Conservation (phyloP, 139 green algal species). For the Cymbomonas tetramitiformis region DNA sequence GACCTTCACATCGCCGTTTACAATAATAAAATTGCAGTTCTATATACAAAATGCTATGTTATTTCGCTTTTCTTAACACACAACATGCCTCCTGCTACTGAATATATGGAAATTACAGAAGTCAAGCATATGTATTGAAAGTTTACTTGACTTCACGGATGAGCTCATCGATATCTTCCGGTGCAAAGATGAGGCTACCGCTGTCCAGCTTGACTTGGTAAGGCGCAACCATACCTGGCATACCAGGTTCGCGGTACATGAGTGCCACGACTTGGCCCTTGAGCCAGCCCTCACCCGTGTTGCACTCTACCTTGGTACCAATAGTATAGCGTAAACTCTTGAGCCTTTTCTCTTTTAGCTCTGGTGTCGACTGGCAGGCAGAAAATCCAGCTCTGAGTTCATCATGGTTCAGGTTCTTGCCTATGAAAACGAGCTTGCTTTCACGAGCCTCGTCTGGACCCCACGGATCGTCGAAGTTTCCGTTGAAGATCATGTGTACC, state of each 20-base stretch:
- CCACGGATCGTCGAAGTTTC: slow-evolving; percentile 45
- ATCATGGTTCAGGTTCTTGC: slow-evolving; percentile 62
- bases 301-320: slow-evolving; percentile 15
- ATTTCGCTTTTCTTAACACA: too few species aligned
- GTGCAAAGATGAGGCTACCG: too few species aligned
- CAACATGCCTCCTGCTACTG: too few species aligned
- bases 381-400: slow-evolving; percentile 56
- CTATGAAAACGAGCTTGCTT: slow-evolving; percentile 77
- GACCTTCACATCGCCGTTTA: too few species aligned
- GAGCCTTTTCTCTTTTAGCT: slow-evolving; percentile 9
- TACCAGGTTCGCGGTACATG: slow-evolving; percentile 3
- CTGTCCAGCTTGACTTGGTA: slow-evolving; percentile 18
- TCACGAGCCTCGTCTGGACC: slow-evolving; percentile 36
- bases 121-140: too few species aligned
- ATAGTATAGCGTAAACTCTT: slow-evolving; percentile 11
- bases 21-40: too few species aligned
- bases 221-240: slow-evolving; percentile 8
- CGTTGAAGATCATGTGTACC: slow-evolving; percentile 70
- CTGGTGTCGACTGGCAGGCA: slow-evolving; percentile 40
- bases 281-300: background rate
- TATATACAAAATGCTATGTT: too few species aligned
- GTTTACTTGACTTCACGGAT: too few species aligned
- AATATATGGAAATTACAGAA: too few species aligned
- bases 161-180: too few species aligned
- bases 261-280: background rate